These are phyloP conservation scores for Schizophyllum amplum DNA, from an alignment of 1,284 basidiomycete genomes.

Conservation along the genomic window DNA sequence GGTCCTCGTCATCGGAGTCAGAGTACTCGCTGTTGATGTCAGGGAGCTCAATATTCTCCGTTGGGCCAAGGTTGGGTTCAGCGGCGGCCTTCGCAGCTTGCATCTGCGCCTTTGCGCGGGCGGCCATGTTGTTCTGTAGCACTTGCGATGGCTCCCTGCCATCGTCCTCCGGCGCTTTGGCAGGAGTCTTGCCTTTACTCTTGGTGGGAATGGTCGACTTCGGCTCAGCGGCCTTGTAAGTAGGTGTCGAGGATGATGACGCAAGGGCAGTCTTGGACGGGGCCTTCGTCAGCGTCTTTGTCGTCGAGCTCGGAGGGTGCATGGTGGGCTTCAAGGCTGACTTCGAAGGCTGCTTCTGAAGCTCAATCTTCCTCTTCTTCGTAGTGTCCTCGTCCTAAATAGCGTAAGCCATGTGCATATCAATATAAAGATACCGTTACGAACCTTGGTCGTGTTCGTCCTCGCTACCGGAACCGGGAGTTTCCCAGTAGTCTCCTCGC, in stretches of 20 bases:
- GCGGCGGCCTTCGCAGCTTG: slow-evolving; percentile 45
- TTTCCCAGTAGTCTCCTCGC: slow-evolving; percentile 67
- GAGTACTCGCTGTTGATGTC: slow-evolving; percentile 95
- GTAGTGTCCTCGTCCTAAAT: slow-evolving; percentile 50
- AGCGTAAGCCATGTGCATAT: slow-evolving; percentile 1
- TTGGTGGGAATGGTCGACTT: slow-evolving; percentile 26
- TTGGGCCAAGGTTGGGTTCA: slow-evolving; percentile 40
- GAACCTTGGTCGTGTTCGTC: slow-evolving; percentile 34
- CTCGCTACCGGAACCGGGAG: slow-evolving; percentile 26
- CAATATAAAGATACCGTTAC: slow-evolving; percentile 11
- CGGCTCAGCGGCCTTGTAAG: slow-evolving; percentile 22
- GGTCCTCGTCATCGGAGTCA: slow-evolving; percentile 85
- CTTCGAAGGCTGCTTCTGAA: slow-evolving; percentile 49
- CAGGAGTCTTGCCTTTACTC: slow-evolving; percentile 39
- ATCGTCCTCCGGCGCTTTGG: slow-evolving; percentile 39
- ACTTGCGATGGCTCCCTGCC: slow-evolving; percentile 49
- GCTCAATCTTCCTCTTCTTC: slow-evolving; percentile 61
- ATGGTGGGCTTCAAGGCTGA: slow-evolving; percentile 29
- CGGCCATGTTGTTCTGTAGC: slow-evolving; percentile 62
- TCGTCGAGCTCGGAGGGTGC: slow-evolving; percentile 15
- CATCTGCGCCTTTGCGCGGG: slow-evolving; percentile 56
- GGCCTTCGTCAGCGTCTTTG: slow-evolving; percentile 20
- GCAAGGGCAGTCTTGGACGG: slow-evolving; percentile 23
- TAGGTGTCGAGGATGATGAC: slow-evolving; percentile 22
- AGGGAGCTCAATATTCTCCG: slow-evolving; percentile 84